Conservation (phyloP, 331 rosid genomes). For the Erythrophleum ivorense region DNA sequence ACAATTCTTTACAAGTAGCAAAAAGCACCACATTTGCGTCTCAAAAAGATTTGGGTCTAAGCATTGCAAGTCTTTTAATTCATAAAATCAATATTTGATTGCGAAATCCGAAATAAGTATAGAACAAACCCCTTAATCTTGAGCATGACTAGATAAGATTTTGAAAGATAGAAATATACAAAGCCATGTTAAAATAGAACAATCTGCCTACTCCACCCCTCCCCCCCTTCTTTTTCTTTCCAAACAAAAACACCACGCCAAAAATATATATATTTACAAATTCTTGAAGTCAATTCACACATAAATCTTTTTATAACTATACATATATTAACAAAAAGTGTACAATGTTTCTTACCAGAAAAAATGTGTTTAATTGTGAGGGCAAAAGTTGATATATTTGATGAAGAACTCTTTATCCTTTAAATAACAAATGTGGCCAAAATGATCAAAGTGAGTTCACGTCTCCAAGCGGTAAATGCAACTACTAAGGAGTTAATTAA, state of each 20-base stretch:
- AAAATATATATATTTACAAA: not conserved
- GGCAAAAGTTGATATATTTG: not conserved
- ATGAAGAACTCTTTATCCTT: not conserved
- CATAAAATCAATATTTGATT: not conserved
- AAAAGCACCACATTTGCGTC: not conserved
- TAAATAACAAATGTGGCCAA: not conserved
- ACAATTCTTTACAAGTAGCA: too few relatives aligned
- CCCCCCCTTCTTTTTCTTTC: too few relatives aligned
- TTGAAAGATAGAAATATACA: not conserved
- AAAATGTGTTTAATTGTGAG: too few relatives aligned
- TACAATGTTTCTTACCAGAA: too few relatives aligned
- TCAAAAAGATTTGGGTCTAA: not conserved
- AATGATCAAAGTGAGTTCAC: not conserved
- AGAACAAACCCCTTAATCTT: conserved; percentile 1
- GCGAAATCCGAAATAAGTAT: not conserved
- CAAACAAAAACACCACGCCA: too few relatives aligned
- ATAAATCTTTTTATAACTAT: not conserved
- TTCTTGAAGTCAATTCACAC: not conserved
- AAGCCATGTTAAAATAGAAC: not conserved
- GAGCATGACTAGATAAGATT: conserved; percentile 3
- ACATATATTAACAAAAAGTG: too few relatives aligned
- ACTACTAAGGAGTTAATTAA: not conserved
- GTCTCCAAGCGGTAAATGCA: not conserved
- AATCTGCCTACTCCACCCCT: not conserved
- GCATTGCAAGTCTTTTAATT: not conserved